A percentile compares a stretch with the other conserved stretches of the same genome.
These are phyloP conservation scores for Arthrobotrys megalospora DNA, from an alignment of 2,329 filamentous ascomycete genomes.

Conservation along the genomic window DNA sequence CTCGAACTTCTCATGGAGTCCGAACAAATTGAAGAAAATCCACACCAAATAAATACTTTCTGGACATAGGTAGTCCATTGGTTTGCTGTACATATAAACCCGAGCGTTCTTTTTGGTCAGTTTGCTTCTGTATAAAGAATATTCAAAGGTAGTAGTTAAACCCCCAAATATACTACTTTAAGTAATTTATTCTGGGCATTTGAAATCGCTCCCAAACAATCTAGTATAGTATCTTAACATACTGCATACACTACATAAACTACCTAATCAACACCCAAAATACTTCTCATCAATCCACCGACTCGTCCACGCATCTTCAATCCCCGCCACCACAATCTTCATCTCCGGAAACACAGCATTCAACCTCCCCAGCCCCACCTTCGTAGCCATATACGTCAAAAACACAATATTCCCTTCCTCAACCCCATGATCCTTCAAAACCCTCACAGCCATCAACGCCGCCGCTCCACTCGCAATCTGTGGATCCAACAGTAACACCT, in stretches of 20 bases:
- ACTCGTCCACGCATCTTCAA: constrained; percentile 87
- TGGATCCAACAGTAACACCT: constrained; percentile 88
- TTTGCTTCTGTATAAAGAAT: constrained; percentile 8
- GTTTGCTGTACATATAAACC: constrained; percentile 42
- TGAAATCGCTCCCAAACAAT: not conserved
- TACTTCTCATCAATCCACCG: constrained; percentile 71
- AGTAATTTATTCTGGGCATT: not conserved
- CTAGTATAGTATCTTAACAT: not conserved
- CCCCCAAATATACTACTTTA: too few relatives aligned
- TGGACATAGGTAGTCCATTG: not conserved
- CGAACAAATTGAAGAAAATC: constrained; percentile 63
- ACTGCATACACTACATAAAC: not conserved
- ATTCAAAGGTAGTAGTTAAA: constrained; percentile 7
- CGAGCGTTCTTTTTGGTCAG: constrained; percentile 10
- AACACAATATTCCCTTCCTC: constrained; percentile 87
- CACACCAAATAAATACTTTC: constrained; percentile 63
- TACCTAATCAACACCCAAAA: constrained; percentile 63
- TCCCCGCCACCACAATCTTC: constrained; percentile 85
- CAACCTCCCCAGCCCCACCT: constrained; percentile 84
- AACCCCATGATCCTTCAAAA: constrained; percentile 95
- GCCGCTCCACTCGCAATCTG: constrained; percentile 94
- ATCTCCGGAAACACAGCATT: constrained; percentile 91
- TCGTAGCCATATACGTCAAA: constrained; percentile 91
- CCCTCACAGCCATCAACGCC: constrained; percentile 92
- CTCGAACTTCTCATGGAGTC: constrained; percentile 80